Conservation (phyloP, 177 flowering plant species). For the Vitis hybrid region DNA sequence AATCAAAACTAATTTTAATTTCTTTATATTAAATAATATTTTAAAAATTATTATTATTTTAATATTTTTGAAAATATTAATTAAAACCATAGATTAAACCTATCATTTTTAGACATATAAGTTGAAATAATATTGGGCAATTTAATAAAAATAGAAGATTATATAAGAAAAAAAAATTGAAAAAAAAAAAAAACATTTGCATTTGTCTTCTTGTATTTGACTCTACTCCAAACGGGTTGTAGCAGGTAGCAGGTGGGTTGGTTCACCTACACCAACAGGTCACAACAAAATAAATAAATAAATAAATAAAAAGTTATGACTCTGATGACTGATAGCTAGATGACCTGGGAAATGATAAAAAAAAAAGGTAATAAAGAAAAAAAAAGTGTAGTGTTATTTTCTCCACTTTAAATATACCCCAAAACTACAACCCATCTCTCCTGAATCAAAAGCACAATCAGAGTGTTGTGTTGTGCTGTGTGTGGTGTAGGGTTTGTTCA, state of each 20-base stretch:
- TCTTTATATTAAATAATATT: no score
- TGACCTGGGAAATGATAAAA: slow-evolving; percentile 13
- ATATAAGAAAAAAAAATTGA: no score
- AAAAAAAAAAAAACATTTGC: background rate
- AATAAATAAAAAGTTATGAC: background rate
- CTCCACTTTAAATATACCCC: background rate
- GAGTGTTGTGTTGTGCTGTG: background rate
- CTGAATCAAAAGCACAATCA: slow-evolving; percentile 5
- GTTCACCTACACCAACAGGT: slow-evolving; percentile 13
- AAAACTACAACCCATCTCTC: no score
- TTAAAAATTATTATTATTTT: no score
- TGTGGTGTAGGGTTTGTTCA: background rate
- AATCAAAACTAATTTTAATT: no score
- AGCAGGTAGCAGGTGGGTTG: slow-evolving; percentile 16
- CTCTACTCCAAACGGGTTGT: slow-evolving; percentile 5
- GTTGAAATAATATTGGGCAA: no score
- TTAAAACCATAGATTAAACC: no score
- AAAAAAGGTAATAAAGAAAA: background rate
- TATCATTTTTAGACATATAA: no score
- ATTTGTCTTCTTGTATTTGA: slow-evolving; percentile 1
- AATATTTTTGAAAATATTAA: no score
- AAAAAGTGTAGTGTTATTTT: background rate
- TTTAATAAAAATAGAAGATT: no score
- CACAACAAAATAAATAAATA: background rate
- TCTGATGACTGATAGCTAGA: background rate